phyloP scores from a whole-genome alignment of 208 protist species.

The Wallacemonas collosoma region DNA sequence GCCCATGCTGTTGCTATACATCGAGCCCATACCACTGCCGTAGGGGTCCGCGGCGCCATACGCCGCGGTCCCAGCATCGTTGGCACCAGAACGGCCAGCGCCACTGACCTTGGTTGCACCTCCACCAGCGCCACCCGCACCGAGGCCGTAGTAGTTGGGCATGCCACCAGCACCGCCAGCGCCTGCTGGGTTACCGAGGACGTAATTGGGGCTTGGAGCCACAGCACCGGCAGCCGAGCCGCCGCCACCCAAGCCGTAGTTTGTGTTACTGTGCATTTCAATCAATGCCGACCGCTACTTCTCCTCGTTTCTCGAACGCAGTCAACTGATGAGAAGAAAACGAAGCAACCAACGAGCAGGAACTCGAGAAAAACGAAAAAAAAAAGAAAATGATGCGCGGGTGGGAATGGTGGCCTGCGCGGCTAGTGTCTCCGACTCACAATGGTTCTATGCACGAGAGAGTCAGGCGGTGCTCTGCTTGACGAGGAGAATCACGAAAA shows the following conservation, averaged over 20 bases:
- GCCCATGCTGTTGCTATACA: constrained; percentile 20
- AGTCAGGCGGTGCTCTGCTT: background rate
- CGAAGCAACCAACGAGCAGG: too few relatives aligned
- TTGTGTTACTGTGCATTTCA: constrained; percentile 8
- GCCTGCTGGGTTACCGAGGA: background rate
- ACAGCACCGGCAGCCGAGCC: background rate
- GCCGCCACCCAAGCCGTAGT: constrained; percentile 2
- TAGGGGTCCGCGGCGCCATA: constrained; percentile 17
- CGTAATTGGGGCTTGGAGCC: constrained; percentile 2
- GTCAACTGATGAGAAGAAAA: too few relatives aligned
- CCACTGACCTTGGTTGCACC: constrained; percentile 20
- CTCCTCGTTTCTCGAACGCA: background rate
- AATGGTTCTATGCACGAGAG: constrained; percentile 7
- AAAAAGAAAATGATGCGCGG: background rate
- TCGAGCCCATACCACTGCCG: constrained; percentile 25
- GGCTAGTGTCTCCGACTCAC: background rate
- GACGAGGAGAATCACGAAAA: constrained; percentile 1
- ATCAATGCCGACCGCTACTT: background rate
- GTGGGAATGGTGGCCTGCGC: background rate
- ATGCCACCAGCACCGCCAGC: background rate
- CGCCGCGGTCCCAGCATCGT: constrained; percentile 12
- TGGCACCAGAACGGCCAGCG: constrained; percentile 11
- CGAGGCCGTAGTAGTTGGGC: constrained; percentile 7
- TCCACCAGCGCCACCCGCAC: constrained; percentile 4
- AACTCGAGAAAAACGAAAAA: too few relatives aligned